Percentiles rank a stretch among this genome's conserved stretches.
phyloP scores from a whole-genome alignment of 805 yeast species.

The Sugiyamaella valdiviana region DNA sequence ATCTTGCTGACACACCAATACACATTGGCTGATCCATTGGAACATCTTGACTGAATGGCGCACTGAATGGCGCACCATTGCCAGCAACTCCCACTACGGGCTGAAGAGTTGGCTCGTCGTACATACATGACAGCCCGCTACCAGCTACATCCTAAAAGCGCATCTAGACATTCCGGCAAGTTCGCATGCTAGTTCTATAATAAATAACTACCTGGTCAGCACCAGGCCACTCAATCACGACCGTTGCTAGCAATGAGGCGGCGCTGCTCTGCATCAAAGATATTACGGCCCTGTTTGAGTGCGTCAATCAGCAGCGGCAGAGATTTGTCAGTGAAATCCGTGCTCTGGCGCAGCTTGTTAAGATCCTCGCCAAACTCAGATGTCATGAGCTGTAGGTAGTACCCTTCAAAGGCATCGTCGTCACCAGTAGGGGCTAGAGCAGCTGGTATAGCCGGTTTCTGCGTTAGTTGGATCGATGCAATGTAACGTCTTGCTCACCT shows the following conservation, averaged over 20 bases:
- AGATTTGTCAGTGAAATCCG: constrained; percentile 36
- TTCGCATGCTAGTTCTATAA: not conserved
- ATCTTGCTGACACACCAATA: not conserved
- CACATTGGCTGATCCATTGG: too few relatives aligned
- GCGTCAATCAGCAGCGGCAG: constrained; percentile 31
- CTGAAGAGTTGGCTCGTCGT: too few relatives aligned
- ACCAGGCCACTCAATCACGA: not conserved
- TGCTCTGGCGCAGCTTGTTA: constrained; percentile 37
- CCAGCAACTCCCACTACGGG: too few relatives aligned
- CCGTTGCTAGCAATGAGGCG: constrained; percentile 12
- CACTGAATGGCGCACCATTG: too few relatives aligned
- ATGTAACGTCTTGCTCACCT: not conserved
- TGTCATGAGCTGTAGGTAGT: constrained; percentile 41
- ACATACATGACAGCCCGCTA: too few relatives aligned
- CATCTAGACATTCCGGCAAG: not conserved
- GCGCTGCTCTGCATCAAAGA: constrained; percentile 31
- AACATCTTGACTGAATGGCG: too few relatives aligned
- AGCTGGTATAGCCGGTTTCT: constrained; percentile 8
- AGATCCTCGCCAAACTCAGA: constrained; percentile 43
- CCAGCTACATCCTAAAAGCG: too few relatives aligned
- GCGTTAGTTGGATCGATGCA: not conserved
- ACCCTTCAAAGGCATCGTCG: constrained; percentile 25
- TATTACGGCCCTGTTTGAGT: constrained; percentile 33
- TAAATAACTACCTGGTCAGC: not conserved
- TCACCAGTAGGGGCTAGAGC: constrained; percentile 3